A percentile compares a stretch with the other conserved stretches of the same genome.
Evolutionary conservation across 2,329 filamentous ascomycete species (phyloP).

Genomic region (Cladosporium austrohemisphaericum): DNA sequence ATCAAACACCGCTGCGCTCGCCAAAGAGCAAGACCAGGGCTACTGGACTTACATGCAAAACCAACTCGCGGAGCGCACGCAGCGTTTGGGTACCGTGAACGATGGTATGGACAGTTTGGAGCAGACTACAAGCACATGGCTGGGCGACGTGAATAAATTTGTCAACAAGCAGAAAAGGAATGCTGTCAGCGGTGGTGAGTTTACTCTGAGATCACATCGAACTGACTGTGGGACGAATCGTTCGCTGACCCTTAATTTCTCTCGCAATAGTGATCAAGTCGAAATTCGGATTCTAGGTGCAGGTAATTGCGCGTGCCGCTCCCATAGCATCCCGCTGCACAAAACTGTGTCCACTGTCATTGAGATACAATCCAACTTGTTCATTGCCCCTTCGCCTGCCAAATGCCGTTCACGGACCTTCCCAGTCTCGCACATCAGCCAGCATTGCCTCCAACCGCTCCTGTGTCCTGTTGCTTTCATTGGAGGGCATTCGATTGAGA

Average conservation of each 20-base stretch:
- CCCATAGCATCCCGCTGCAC: too few relatives aligned
- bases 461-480: too few relatives aligned
- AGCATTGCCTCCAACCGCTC: too few relatives aligned
- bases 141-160: constrained; percentile 83
- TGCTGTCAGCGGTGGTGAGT: constrained; percentile 49
- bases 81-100: constrained; percentile 76
- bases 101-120: constrained; percentile 82
- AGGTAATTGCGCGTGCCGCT: too few relatives aligned
- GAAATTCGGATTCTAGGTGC: constrained; percentile 26
- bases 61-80: constrained; percentile 84
- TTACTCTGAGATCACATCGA: background rate
- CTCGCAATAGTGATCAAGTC: constrained; percentile 30
- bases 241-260: constrained; percentile 12
- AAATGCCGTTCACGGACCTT: too few relatives aligned
- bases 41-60: constrained; percentile 77
- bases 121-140: constrained; percentile 76
- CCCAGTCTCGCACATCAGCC: too few relatives aligned
- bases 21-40: constrained; percentile 51
- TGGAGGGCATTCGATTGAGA: too few relatives aligned
- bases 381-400: too few relatives aligned
- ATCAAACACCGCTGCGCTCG: constrained; percentile 16
- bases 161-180: constrained; percentile 84
- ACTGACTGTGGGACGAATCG: too few relatives aligned
- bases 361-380: too few relatives aligned
- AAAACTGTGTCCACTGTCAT: too few relatives aligned